phyloP scores from a whole-genome alignment of 2,329 filamentous ascomycete genomes.

The Colletotrichum abscissum region DNA sequence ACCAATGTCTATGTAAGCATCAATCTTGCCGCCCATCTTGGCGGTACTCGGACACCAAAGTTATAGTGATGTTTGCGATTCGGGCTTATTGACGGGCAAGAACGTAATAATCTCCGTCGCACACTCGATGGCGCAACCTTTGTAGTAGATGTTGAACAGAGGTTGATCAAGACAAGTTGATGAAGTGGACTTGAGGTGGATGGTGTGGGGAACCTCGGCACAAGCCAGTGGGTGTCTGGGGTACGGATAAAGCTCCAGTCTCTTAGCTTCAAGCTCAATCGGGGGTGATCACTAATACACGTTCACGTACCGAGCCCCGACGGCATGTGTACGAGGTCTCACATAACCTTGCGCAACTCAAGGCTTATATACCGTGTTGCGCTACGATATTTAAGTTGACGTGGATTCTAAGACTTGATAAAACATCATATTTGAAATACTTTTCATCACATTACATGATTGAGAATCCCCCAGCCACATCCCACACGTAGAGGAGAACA shows the following conservation, averaged over 20 bases:
- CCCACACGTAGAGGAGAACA: neutral
- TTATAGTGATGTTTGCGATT: neutral
- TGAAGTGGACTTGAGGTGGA: conserved; percentile 10
- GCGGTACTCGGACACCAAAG: neutral
- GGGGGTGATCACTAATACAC: conserved; percentile 23
- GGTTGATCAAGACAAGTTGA: neutral
- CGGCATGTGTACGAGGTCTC: neutral
- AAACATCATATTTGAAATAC: no score
- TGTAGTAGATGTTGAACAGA: neutral
- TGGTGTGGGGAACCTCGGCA: conserved; percentile 32
- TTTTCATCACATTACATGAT: neutral
- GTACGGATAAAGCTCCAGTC: conserved; percentile 1
- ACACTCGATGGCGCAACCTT: conserved; percentile 15
- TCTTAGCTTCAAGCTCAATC: neutral
- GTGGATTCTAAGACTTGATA: neutral
- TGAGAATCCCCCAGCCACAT: neutral
- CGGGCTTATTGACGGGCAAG: neutral
- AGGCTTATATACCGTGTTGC: neutral
- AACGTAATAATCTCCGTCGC: neutral
- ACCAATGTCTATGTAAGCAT: conserved; percentile 76
- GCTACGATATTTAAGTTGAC: neutral
- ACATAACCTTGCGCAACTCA: neutral
- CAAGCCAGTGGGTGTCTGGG: conserved; percentile 9
- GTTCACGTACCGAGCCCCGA: conserved; percentile 9
- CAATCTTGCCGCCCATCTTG: conserved; percentile 71